A percentile compares a stretch with the other conserved stretches of the same genome.
These are phyloP conservation scores for Phytophthora cactorum DNA, from an alignment of 352 stramenopile species.

Conservation along the genomic window DNA sequence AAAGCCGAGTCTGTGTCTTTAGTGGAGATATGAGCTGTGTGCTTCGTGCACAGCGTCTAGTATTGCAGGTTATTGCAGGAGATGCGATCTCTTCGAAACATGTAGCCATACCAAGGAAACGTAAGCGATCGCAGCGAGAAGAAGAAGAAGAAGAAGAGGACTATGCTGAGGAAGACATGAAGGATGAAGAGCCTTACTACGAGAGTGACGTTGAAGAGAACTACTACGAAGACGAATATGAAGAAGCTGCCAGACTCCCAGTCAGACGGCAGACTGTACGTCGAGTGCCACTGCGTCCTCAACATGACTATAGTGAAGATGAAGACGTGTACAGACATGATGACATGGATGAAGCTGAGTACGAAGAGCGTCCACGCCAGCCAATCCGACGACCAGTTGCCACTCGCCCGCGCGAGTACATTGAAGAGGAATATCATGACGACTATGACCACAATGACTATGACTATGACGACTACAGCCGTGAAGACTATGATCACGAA, in stretches of 20 bases:
- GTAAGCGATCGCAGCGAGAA: conserved; percentile 33
- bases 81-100: conserved; percentile 60
- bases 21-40: conserved; percentile 56
- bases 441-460: conserved; percentile 5
- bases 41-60: conserved; percentile 57
- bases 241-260: conserved; percentile 8
- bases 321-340: conserved; percentile 25
- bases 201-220: conserved; percentile 27
- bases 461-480: conserved; percentile 6
- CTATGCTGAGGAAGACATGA: conserved; percentile 17
- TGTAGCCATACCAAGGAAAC: conserved; percentile 42
- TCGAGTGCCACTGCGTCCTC: conserved; percentile 13
- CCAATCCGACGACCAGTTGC: conserved; percentile 13
- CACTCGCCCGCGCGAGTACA: conserved; percentile 18
- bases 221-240: conserved; percentile 21
- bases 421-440: conserved; percentile 24
- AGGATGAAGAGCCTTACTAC: conserved; percentile 21
- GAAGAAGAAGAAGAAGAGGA: conserved; percentile 17
- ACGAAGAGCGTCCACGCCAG: conserved; percentile 14
- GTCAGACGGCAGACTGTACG: conserved; percentile 20
- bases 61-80: conserved; percentile 66
- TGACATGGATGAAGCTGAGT: conserved; percentile 11
- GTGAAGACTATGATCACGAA: conserved; percentile 1
- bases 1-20: conserved; percentile 59
- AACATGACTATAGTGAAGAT: conserved; percentile 23